phyloP scores from a whole-genome alignment of 164 flowering plant species.

The Macadamia integrifolia region DNA sequence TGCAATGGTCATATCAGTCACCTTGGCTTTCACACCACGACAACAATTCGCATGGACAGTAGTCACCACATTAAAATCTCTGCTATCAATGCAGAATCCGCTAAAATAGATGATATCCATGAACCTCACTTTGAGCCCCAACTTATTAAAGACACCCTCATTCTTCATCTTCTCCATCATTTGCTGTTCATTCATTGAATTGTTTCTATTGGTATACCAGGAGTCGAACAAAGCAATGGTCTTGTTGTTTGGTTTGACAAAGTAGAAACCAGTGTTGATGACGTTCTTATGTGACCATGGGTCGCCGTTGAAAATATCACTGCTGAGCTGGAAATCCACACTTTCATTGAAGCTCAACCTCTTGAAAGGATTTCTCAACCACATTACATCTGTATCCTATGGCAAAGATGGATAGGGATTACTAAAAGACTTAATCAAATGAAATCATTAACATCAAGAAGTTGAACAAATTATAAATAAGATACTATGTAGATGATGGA shows the following conservation, averaged over 20 bases:
- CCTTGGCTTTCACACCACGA: slow-evolving; percentile 46
- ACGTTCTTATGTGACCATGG: slow-evolving; percentile 21
- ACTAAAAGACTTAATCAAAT: too few species aligned
- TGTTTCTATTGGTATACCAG: slow-evolving; percentile 49
- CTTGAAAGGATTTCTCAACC: slow-evolving; percentile 58
- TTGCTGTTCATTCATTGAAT: slow-evolving; percentile 67
- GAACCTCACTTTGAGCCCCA: slow-evolving; percentile 28
- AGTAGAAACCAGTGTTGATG: slow-evolving; percentile 65
- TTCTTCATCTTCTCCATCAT: slow-evolving; percentile 33
- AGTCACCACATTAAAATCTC: slow-evolving; percentile 31
- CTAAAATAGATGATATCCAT: slow-evolving; percentile 47
- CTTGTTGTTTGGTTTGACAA: slow-evolving; percentile 44
- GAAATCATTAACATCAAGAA: too few species aligned
- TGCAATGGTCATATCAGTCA: slow-evolving; percentile 32
- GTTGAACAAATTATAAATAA: too few species aligned
- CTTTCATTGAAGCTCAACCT: slow-evolving; percentile 23
- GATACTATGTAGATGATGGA: too few species aligned
- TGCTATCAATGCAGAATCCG: slow-evolving; percentile 52
- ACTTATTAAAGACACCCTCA: slow-evolving; percentile 14
- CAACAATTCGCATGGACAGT: slow-evolving; percentile 80
- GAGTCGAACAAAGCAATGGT: slow-evolving; percentile 41
- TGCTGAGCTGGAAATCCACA: slow-evolving; percentile 51
- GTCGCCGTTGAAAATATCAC: slow-evolving; percentile 41
- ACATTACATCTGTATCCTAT: slow-evolving; percentile 18
- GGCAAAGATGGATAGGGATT: too few species aligned